A percentile compares a stretch with the other conserved stretches of the same genome.
phyloP scores from a whole-genome alignment of 225 moss, liverwort and hornwort species.

The Polytrichum formosum region DNA sequence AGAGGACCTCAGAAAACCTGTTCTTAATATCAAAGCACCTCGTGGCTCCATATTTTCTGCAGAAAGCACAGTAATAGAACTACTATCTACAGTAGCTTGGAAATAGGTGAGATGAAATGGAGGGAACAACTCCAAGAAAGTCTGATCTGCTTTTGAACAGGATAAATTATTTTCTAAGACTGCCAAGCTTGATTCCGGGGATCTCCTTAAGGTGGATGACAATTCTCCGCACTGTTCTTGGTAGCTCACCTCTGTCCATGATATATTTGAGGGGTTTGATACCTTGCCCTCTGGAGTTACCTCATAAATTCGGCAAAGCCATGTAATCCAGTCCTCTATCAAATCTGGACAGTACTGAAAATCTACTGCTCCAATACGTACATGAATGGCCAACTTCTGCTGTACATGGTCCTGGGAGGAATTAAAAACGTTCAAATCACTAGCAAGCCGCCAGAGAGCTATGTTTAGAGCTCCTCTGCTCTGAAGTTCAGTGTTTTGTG shows the following conservation, averaged over 20 bases:
- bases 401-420: neutral
- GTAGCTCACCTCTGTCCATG: neutral
- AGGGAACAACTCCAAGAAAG: neutral
- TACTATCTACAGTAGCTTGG: constrained; percentile 1
- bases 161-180: neutral
- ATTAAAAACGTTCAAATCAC: neutral
- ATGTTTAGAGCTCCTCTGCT: constrained; percentile 5
- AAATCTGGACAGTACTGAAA: constrained; percentile 11
- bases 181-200: neutral
- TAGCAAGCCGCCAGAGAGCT: neutral
- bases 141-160: neutral
- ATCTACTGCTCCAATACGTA: constrained; percentile 7
- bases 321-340: constrained; percentile 10
- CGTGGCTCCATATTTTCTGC: neutral
- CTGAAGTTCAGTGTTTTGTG: neutral
- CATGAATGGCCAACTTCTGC: neutral
- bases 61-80: constrained; percentile 6
- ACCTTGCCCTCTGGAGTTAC: neutral
- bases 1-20: constrained; percentile 2
- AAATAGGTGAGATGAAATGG: constrained; percentile 7
- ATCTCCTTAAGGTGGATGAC: neutral
- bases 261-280: neutral
- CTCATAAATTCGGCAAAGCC: constrained; percentile 2
- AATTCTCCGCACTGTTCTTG: neutral
- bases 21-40: constrained; percentile 2